These are phyloP conservation scores for rapeseed (Brassica napus) DNA, from an alignment of 345 rosid genomes.

Conservation along the genomic window Da-Ae NC_063439.1:25937501-25938000, in stretches of 20 bases:
- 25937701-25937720: conserved; percentile 24
- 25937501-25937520: conserved; percentile 38
- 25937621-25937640: conserved; percentile 7
- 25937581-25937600: conserved; percentile 23
- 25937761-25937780: conserved; percentile 7
- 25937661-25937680: conserved; percentile 22
- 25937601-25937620: conserved; percentile 33
- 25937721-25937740: not conserved
- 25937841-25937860: conserved; percentile 3
- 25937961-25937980: conserved; percentile 22
- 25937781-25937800: conserved; percentile 27
- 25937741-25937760: conserved; percentile 15
- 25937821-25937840: conserved; percentile 9
- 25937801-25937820: conserved; percentile 4
- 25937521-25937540: conserved; percentile 39
- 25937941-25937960: conserved; percentile 11
- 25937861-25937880: conserved; percentile 37
- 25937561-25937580: not conserved
- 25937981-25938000: conserved; percentile 35
- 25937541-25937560: not conserved
- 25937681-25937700: conserved; percentile 30
- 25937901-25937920: not conserved
- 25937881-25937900: conserved; percentile 37
- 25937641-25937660: not conserved
- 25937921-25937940: conserved; percentile 29